Evolutionary conservation across 495 filamentous ascomycete species (phyloP).

Genomic region (Trichoderma virens): DNA sequence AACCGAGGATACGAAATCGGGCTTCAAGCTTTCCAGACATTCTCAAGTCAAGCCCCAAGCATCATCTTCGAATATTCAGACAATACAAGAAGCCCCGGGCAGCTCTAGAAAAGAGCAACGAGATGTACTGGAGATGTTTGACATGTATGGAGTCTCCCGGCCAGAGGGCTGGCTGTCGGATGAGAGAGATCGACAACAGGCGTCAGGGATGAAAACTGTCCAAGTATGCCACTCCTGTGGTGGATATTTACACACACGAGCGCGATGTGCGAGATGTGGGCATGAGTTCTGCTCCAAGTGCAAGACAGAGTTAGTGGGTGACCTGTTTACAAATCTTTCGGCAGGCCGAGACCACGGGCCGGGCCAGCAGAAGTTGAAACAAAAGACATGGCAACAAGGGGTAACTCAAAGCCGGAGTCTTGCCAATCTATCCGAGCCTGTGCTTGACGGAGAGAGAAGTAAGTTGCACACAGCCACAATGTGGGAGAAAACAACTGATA

Average conservation of each 20-base stretch:
- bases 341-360: background rate
- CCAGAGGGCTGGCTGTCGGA: conserved; percentile 17
- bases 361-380: background rate
- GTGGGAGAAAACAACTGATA: background rate
- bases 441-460: background rate
- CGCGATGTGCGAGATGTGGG: conserved; percentile 16
- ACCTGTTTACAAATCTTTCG: background rate
- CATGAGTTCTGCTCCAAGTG: conserved; percentile 17
- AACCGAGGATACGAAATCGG: background rate
- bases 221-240: conserved; percentile 15
- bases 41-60: background rate
- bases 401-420: background rate
- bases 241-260: conserved; percentile 7
- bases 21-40: background rate
- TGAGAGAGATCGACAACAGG: conserved; percentile 4
- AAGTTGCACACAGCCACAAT: background rate
- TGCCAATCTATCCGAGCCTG: background rate
- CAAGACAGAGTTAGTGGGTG: conserved; percentile 6
- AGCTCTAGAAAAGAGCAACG: conserved; percentile 17
- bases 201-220: background rate
- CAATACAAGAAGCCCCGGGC: conserved; percentile 3
- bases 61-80: background rate
- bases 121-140: conserved; percentile 20
- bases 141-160: conserved; percentile 18
- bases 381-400: background rate